Base-by-base conservation (phyloP, 1,284 basidiomycete genomes). In the Ceratobasidium sp. region DNA sequence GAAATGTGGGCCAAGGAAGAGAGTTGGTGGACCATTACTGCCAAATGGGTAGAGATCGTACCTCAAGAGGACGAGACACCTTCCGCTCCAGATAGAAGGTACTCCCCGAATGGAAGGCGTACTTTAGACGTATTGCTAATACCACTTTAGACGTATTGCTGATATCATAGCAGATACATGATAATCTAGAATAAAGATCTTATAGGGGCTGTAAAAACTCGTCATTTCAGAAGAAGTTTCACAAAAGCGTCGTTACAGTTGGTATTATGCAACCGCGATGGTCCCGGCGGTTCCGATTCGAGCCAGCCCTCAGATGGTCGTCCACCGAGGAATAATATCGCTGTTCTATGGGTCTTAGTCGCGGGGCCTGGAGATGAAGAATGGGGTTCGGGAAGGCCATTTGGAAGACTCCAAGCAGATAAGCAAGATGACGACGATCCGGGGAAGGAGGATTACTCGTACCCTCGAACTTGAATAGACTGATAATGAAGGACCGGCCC, bases 121-220 rank as follows among this genome's bases (percentile, higher is more conserved):
- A 13, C 20, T 64, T 64, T 64, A 64, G 58, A 17, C 58, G 58
- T 64, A 50, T 31, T 32, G 27, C 42, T n/a, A n/a, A n/a, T n/a
- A n/a, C n/a, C n/a, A n/a, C n/a, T n/a, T n/a, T n/a, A n/a, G n/a
- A n/a, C n/a, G n/a, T n/a, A n/a, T n/a, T n/a, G 7, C 22, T 20
- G 45, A 7, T 20, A 20, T 20, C n/a, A 15, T 47, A 47, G 10
- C 10, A 47, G 45, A 47, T 47, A 47, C 45, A 20, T 8, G n/a
- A 22, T 15, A 47, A 47, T 20, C 45, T 12, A 20, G 7, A 12
- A 20, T 47, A 8, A 8, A 40, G 38, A 47, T 47, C 22, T 22
- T 47, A 22, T 20, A 47, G 45, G 20, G 45, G 7, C 20, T 40
- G 17, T 7, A n/a, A 40, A 22, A 15, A 7, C 45, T 20, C n/a